Percentiles rank a stretch among this genome's conserved stretches.
Evolutionary conservation across 2,329 filamentous ascomycete species (phyloP).

Genomic region (Xylariaceae sp.): DNA sequence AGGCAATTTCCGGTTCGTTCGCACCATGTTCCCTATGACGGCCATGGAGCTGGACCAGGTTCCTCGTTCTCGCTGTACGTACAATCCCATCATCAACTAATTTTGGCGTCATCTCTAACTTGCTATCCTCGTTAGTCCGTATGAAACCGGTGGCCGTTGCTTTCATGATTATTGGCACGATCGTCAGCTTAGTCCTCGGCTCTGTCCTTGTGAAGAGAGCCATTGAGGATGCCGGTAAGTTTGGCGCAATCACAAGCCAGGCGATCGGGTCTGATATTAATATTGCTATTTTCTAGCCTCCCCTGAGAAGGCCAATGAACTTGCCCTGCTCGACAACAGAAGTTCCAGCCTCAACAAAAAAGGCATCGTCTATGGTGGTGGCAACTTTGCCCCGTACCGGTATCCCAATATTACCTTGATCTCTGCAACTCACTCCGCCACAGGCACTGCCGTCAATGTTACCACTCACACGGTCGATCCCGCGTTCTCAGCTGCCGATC

Average conservation of each 20-base stretch:
- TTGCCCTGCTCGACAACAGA: neutral
- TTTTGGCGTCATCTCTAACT: neutral
- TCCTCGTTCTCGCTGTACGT: neutral
- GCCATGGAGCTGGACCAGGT: neutral
- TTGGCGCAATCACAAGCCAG: neutral
- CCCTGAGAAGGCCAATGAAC: too few species aligned
- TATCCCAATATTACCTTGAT: conserved; percentile 1
- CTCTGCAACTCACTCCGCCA: conserved; percentile 6
- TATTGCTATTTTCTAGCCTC: neutral
- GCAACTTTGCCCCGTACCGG: neutral
- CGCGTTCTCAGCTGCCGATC: neutral
- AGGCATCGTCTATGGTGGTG: conserved; percentile 9
- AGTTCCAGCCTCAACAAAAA: neutral
- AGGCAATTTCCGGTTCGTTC: too few species aligned
- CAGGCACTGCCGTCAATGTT: conserved; percentile 3
- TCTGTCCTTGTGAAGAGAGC: neutral
- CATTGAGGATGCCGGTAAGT: neutral
- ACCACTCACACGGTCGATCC: neutral
- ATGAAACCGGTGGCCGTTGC: neutral
- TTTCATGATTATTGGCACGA: neutral
- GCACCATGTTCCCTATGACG: too few species aligned
- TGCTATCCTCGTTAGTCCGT: neutral
- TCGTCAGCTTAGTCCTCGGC: neutral
- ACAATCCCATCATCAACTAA: neutral
- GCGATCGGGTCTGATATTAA: neutral